A percentile compares a stretch with the other conserved stretches of the same genome.
Evolutionary conservation across 208 protist genomes (phyloP).

Genomic region (Crithidia sp.): DNA sequence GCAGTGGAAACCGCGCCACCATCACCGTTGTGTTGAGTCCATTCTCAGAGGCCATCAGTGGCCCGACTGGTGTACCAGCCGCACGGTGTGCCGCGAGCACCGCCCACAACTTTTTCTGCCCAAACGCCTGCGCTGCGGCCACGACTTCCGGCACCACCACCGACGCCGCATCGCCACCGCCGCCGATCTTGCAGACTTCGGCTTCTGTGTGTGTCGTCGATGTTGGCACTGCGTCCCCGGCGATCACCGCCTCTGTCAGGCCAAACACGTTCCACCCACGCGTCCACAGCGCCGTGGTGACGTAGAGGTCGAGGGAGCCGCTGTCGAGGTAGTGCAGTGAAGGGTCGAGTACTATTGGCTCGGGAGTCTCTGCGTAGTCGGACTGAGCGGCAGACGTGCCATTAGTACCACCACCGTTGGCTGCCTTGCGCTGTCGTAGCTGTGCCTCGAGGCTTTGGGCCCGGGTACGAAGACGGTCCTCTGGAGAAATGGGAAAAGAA

Average conservation of each 20-base stretch:
- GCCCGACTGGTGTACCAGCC: constrained; percentile 15
- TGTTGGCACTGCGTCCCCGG: not conserved
- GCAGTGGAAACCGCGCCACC: constrained; percentile 13
- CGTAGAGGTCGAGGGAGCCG: constrained; percentile 38
- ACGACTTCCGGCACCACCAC: not conserved
- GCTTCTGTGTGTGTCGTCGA: no score
- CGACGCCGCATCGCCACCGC: not conserved
- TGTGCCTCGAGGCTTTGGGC: constrained; percentile 9
- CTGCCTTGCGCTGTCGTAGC: not conserved
- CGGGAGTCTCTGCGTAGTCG: constrained; percentile 6
- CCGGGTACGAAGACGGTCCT: constrained; percentile 25
- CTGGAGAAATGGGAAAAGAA: constrained; percentile 44
- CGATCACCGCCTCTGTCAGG: constrained; percentile 43
- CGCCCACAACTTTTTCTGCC: constrained; percentile 21
- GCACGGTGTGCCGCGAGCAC: constrained; percentile 13
- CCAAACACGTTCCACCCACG: constrained; percentile 61
- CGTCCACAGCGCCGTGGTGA: constrained; percentile 53
- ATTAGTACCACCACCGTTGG: not conserved
- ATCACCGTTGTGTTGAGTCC: not conserved
- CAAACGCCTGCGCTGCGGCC: constrained; percentile 6
- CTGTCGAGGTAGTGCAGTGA: constrained; percentile 39
- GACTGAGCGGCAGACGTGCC: not conserved
- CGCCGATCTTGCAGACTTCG: no score
- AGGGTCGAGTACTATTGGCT: constrained; percentile 42
- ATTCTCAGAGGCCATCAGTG: not conserved